These are phyloP conservation scores for Penicillium pulvis DNA, from an alignment of 495 filamentous ascomycete genomes.

Conservation along the genomic window DNA sequence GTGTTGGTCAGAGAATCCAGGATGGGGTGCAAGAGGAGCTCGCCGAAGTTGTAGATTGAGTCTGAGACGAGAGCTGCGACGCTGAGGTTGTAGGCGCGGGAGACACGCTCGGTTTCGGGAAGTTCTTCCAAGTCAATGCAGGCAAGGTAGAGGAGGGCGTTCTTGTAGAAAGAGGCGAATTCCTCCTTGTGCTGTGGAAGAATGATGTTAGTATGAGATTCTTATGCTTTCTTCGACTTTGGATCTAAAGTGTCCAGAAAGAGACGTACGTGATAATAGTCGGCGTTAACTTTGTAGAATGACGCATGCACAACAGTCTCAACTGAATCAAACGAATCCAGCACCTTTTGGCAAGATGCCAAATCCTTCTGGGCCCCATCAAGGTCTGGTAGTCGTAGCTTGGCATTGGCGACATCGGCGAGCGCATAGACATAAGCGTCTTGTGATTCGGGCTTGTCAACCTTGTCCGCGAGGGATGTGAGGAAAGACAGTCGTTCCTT, in stretches of 20 bases:
- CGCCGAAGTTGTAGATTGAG: conserved; percentile 98
- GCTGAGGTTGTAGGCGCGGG: conserved; percentile 86
- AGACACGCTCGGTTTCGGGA: conserved; percentile 66
- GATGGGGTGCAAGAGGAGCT: conserved; percentile 96
- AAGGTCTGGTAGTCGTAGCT: conserved; percentile 73
- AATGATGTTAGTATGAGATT: conserved; percentile 9
- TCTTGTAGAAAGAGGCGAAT: conserved; percentile 95
- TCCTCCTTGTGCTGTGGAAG: conserved; percentile 68
- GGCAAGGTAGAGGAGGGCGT: conserved; percentile 95
- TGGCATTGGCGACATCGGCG: conserved; percentile 85
- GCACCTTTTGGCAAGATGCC: conserved; percentile 79
- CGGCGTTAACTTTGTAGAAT: conserved; percentile 94
- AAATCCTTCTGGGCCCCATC: conserved; percentile 81
- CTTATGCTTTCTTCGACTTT: conserved; percentile 5
- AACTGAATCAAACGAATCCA: conserved; percentile 92
- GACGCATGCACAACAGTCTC: conserved; percentile 95
- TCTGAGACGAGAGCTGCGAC: conserved; percentile 92
- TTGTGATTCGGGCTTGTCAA: conserved; percentile 89
- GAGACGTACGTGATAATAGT: conserved; percentile 77
- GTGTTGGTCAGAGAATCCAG: conserved; percentile 75
- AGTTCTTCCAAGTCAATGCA: conserved; percentile 85
- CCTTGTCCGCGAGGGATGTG: conserved; percentile 77
- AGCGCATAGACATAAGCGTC: conserved; percentile 95
- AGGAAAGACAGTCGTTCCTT: conserved; percentile 88
- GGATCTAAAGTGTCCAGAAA: neutral